A percentile compares a stretch with the other conserved stretches of the same genome.
Conservation (phyloP, 1,284 basidiomycete genomes). For the Pseudozyma sp. region DNA sequence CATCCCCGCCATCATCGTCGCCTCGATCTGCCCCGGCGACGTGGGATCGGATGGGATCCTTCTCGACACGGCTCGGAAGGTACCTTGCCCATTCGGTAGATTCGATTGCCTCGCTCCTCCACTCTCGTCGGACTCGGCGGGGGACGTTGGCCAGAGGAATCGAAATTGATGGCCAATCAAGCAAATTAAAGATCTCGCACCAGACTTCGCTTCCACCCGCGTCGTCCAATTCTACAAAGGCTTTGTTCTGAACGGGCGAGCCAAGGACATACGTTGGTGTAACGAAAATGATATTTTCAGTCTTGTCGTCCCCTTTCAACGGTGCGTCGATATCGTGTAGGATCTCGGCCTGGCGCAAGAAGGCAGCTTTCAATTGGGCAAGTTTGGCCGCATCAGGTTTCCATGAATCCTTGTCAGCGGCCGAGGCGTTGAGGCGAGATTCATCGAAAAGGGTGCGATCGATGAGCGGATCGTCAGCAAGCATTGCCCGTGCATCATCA, state of each 20-base stretch:
- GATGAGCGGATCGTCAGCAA: constrained; percentile 38
- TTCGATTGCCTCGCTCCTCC: background rate
- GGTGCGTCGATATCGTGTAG: background rate
- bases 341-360: constrained; percentile 12
- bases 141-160: constrained; percentile 12
- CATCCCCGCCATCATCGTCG: background rate
- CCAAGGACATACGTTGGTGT: constrained; percentile 38
- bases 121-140: background rate
- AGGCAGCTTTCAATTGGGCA: constrained; percentile 1
- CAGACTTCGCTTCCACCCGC: constrained; percentile 27
- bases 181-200: constrained; percentile 42
- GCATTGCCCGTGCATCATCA: constrained; percentile 30
- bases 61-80: background rate
- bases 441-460: constrained; percentile 37
- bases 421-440: constrained; percentile 13
- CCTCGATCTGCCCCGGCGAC: too few relatives aligned
- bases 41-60: constrained; percentile 7
- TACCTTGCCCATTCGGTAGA: constrained; percentile 7
- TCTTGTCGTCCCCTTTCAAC: background rate
- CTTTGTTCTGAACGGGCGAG: constrained; percentile 7
- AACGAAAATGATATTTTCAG: constrained; percentile 23
- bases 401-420: constrained; percentile 6
- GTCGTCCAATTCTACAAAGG: constrained; percentile 20
- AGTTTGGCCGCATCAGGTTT: constrained; percentile 7
- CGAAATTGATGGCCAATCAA: constrained; percentile 40